A percentile compares a stretch with the other conserved stretches of the same genome.
phyloP scores from a whole-genome alignment of 345 rosid genomes.

The Camelina laxa region DNA sequence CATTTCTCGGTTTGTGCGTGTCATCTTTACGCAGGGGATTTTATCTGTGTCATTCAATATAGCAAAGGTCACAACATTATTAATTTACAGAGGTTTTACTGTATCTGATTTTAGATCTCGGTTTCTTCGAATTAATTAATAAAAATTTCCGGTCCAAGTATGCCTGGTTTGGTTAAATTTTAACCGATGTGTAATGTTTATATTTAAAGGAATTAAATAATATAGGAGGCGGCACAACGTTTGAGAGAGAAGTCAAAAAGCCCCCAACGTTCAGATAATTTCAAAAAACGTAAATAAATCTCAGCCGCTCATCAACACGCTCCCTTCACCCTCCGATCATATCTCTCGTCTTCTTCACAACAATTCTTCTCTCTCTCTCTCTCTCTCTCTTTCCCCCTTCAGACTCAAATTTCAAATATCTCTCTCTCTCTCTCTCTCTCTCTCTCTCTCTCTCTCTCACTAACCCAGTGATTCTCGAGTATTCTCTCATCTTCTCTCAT shows the following conservation, averaged over 20 bases:
- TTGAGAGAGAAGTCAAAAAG: conserved; percentile 18
- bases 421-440: too few species aligned
- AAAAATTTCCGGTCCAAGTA: not conserved
- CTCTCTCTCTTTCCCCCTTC: conserved; percentile 28
- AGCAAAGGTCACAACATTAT: too few species aligned
- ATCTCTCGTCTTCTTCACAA: conserved; percentile 21
- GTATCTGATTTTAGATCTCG: too few species aligned
- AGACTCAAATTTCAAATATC: conserved; percentile 36
- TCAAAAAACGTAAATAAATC: conserved; percentile 33
- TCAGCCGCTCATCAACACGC: conserved; percentile 37
- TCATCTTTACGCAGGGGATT: too few species aligned
- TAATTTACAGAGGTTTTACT: too few species aligned
- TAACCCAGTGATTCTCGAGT: conserved; percentile 3
- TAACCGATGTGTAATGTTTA: not conserved
- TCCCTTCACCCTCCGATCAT: conserved; percentile 43
- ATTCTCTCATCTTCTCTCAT: not conserved
- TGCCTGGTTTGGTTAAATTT: not conserved
- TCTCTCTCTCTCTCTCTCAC: not conserved
- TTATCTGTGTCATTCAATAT: too few species aligned
- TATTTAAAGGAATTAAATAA: conserved; percentile 8
- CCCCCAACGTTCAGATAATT: conserved; percentile 37
- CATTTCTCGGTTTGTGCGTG: too few species aligned
- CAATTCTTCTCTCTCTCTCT: not conserved
- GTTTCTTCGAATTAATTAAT: too few species aligned
- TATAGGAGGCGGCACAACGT: conserved; percentile 32